Base-by-base conservation (phyloP, 208 protist genomes). In the Leishmania major region DNA sequence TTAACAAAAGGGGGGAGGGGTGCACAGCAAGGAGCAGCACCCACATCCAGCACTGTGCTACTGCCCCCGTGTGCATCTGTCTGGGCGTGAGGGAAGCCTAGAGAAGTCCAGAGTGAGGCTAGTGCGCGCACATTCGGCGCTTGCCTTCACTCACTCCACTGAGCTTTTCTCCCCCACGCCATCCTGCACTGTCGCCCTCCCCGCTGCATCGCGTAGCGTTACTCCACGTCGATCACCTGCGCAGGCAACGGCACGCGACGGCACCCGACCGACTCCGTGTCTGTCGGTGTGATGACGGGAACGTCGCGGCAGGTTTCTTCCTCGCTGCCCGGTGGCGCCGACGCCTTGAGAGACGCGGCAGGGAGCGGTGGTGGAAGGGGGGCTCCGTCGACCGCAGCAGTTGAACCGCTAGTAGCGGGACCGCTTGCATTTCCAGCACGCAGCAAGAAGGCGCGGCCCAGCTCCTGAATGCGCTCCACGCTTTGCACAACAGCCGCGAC, bases 221-320 rank as follows among this genome's bases (percentile, higher is more conserved):
- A 86, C 53, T 83, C 83, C 49, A 86, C 78, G 59, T 82, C 78
- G 11, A 86, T 83, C 45, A 86, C 83, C 51, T 86, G 62, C 11
- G 78, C 75, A 55, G n/a, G 28, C 19, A 77, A 82, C 43, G 77
- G 69, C 59, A 55, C 53, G 51, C 77, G 77, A 37, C 77, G 62
- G 31, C 77, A 35, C 59, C 62, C 71, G 28, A 81, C n/a, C 11
- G 77, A 75, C 53, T 78, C 73, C 11, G 82, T 69, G 72, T 81
- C 82, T 47, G 82, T 81, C 4, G 82, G 72, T 43, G 82, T 78
- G 28, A 85, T 67, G 49, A 82, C 69, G 49, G 31, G 55, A 17
- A 0, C 57, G 40, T 17, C 73, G 19, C 40, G 45, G 31, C 53
- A 76, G 67, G 60, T 25, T 47, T 73, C 31, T 73, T 43, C 49